Percentiles rank a stretch among this genome's conserved stretches.
Evolutionary conservation across 768 basidiomycete genomes (phyloP).

Genomic region (Austroboletus festivus): DNA sequence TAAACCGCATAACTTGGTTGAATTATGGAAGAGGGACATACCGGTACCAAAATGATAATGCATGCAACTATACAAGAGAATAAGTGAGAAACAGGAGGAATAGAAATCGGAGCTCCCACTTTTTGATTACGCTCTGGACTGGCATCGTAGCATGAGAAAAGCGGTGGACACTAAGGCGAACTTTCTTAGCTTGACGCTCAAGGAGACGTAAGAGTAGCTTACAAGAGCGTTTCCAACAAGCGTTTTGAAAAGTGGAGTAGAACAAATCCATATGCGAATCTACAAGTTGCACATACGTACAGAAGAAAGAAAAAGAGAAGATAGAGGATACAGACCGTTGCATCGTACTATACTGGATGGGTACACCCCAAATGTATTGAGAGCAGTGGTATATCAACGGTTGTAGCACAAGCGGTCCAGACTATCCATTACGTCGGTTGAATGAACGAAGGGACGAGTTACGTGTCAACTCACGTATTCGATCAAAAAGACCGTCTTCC

Average conservation of each 20-base stretch:
- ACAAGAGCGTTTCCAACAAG: constrained; percentile 91
- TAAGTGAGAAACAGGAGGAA: constrained; percentile 1
- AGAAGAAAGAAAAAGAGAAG: neutral
- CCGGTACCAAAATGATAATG: constrained; percentile 87
- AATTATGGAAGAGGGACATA: constrained; percentile 18
- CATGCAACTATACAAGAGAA: constrained; percentile 53
- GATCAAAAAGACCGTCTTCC: constrained; percentile 83
- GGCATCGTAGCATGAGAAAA: constrained; percentile 98
- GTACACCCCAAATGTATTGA: constrained; percentile 61
- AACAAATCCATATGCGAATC: constrained; percentile 71
- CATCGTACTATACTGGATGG: constrained; percentile 69
- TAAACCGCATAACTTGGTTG: neutral
- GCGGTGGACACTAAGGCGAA: constrained; percentile 70
- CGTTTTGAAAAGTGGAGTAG: constrained; percentile 90
- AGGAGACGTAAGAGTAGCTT: constrained; percentile 23
- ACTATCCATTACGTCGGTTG: constrained; percentile 40
- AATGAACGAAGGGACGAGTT: neutral
- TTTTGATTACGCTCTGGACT: constrained; percentile 77
- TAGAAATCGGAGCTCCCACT: constrained; percentile 48
- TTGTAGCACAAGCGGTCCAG: constrained; percentile 86
- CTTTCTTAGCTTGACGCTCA: neutral
- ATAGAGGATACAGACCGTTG: constrained; percentile 54
- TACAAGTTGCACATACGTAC: constrained; percentile 22
- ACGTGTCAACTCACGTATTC: constrained; percentile 78
- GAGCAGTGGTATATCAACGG: constrained; percentile 78